These are phyloP conservation scores for Hortiboletus rubellus DNA, from an alignment of 1,284 basidiomycete species.

Conservation along the genomic window DNA sequence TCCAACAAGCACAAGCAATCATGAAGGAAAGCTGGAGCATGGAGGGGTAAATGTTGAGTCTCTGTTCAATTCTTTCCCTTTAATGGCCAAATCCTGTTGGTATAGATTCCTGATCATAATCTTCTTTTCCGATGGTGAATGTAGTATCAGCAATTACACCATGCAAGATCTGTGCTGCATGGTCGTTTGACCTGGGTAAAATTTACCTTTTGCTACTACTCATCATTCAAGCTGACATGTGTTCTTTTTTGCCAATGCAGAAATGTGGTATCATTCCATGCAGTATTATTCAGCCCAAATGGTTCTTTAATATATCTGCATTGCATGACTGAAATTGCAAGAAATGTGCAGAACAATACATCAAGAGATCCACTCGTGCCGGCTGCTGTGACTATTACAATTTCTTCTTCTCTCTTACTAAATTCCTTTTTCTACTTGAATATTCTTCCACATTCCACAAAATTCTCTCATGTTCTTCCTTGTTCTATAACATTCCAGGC, in stretches of 20 bases:
- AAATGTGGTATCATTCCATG: constrained; percentile 58
- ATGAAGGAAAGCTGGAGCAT: constrained; percentile 56
- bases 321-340: constrained; percentile 55
- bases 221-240: neutral
- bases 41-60: constrained; percentile 43
- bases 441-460: too few species aligned
- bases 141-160: too few species aligned
- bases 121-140: constrained; percentile 33
- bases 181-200: constrained; percentile 43
- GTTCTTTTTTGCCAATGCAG: constrained; percentile 30
- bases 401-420: too few species aligned
- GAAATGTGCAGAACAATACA: constrained; percentile 48
- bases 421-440: too few species aligned
- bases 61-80: neutral
- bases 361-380: constrained; percentile 26
- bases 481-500: too few species aligned
- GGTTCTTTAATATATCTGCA: constrained; percentile 39
- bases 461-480: too few species aligned
- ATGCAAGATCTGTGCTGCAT: too few species aligned
- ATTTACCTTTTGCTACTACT: fast-evolving
- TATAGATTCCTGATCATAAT: constrained; percentile 57
- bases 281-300: constrained; percentile 57
- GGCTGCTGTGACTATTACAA: constrained; percentile 33
- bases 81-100: neutral
- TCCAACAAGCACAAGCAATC: constrained; percentile 38